Base-by-base conservation (phyloP, 1,139 yeast species). In the Suhomyces atakaporum region DNA sequence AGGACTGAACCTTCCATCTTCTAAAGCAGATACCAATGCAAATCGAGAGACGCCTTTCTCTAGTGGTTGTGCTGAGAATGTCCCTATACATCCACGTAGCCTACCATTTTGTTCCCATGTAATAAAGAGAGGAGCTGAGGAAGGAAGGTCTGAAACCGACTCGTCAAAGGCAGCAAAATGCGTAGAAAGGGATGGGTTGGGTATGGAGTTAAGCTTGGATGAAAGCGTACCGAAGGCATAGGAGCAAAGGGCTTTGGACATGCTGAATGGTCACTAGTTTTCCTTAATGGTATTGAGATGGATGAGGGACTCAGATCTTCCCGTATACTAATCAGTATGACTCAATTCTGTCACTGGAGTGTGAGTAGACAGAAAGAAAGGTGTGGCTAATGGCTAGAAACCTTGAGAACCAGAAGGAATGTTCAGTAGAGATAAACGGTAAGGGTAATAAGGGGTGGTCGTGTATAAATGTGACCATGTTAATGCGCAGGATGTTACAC, bases 61-160 rank as follows among this genome's bases (percentile, higher is more conserved):
- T 7, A 86, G 51, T 3, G 58, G 56, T 29, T 62, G 49, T 11
- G 61, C 52, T 25, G 63, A 60, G 55, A 92, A 90, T 0, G 96
- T 90, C 1, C 98, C 98, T 39, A 92, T 92, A 54, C 98, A 92
- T 0, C 98, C 98, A 35, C 97, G 69, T 33, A 92, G 66, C 12
- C 68, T 63, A 37, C 70, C 59, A 31, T 63, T 50, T 31, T 73
- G 76, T 54, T 83, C 80, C 96, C 96, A 92, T 0, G 97, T 90
- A 22, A 92, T 83, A 62, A 92, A 92, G 24, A 92, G 60, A 1
- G 77, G 76, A 2, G 75, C 71, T n/a, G 50, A 42, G 3, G 39
- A 11, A 0, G 97, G 95, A 29, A 69, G 62, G 7, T 54, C 46
- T 4, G 49, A 54, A 4, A 47, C 13, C 1, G 53, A 35, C 29